Evolutionary conservation across 169 alveolate genomes (phyloP).

Genomic region (Eimeria nieschulzi): DNA sequence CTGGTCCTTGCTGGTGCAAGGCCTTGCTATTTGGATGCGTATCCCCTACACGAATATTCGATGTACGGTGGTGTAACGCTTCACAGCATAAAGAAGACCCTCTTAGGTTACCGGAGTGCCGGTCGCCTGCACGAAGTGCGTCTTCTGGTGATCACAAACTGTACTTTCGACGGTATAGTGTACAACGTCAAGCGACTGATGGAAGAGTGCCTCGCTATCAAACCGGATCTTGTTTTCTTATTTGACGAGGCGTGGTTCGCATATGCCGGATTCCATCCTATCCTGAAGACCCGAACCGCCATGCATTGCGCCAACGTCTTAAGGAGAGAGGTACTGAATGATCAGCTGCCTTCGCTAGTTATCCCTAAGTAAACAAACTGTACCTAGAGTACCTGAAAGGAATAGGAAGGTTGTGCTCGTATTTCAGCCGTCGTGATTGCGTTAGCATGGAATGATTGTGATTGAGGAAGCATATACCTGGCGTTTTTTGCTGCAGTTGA

Average conservation of each 20-base stretch:
- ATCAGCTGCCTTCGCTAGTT: too few relatives aligned
- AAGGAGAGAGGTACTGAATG: constrained; percentile 57
- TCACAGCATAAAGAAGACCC: constrained; percentile 74
- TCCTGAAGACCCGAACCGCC: constrained; percentile 79
- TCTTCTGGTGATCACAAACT: constrained; percentile 78
- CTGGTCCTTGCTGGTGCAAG: constrained; percentile 79
- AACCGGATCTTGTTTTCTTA: constrained; percentile 79
- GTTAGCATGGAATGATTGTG: not conserved
- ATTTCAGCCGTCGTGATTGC: not conserved
- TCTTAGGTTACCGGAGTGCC: constrained; percentile 76
- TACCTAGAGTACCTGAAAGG: too few relatives aligned
- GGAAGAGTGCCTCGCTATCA: constrained; percentile 81
- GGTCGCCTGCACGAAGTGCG: constrained; percentile 75
- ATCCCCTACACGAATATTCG: constrained; percentile 79
- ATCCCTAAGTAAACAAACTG: too few relatives aligned
- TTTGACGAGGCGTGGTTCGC: constrained; percentile 84
- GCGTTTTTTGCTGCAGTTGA: constrained; percentile 6
- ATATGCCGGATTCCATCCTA: constrained; percentile 82
- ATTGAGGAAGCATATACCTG: too few relatives aligned
- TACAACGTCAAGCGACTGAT: constrained; percentile 80
- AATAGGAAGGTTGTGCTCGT: too few relatives aligned
- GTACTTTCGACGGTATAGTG: constrained; percentile 83
- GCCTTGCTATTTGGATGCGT: constrained; percentile 82
- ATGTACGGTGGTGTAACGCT: constrained; percentile 83
- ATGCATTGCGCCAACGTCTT: constrained; percentile 80